These are phyloP conservation scores for Aspergillus nanangensis DNA, from an alignment of 495 filamentous ascomycete species.

Conservation along the genomic window DNA sequence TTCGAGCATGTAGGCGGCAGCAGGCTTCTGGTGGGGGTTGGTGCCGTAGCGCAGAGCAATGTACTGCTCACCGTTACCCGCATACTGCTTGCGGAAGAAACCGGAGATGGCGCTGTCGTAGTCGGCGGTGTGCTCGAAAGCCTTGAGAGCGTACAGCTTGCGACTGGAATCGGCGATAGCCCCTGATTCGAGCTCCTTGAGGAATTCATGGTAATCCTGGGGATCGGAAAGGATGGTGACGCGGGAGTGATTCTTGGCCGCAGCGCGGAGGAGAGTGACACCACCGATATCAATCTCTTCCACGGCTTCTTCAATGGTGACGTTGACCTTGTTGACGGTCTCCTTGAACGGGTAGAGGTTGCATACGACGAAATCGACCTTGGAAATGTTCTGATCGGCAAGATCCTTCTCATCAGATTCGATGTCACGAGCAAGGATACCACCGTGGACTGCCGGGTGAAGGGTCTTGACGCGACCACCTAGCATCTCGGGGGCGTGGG, in stretches of 20 bases:
- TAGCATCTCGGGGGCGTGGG: slow-evolving; percentile 97
- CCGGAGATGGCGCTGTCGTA: slow-evolving; percentile 92
- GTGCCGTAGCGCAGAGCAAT: slow-evolving; percentile 85
- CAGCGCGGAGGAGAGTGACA: slow-evolving; percentile 91
- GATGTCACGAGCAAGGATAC: slow-evolving; percentile 88
- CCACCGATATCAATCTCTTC: slow-evolving; percentile 99
- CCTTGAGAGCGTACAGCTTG: slow-evolving; percentile 88
- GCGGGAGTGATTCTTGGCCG: slow-evolving; percentile 93
- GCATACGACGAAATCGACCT: slow-evolving; percentile 97
- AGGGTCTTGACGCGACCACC: slow-evolving; percentile 95
- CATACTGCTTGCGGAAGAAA: slow-evolving; percentile 97
- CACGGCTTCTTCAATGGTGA: slow-evolving; percentile 91
- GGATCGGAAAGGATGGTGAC: slow-evolving; percentile 96
- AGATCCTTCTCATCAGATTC: slow-evolving; percentile 94
- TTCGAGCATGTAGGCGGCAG: slow-evolving; percentile 70
- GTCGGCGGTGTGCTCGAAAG: slow-evolving; percentile 97
- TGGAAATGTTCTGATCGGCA: slow-evolving; percentile 92
- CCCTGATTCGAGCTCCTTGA: slow-evolving; percentile 81
- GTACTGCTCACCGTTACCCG: slow-evolving; percentile 77
- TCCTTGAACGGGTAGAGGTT: slow-evolving; percentile 99
- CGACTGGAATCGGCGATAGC: slow-evolving; percentile 79
- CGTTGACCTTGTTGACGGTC: slow-evolving; percentile 92
- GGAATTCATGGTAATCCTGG: slow-evolving; percentile 86
- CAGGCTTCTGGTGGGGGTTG: slow-evolving; percentile 97
- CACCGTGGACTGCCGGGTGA: slow-evolving; percentile 89